Evolutionary conservation across 140 eudicot genomes (phyloP).

Genomic region (Flaveria floridana): DNA sequence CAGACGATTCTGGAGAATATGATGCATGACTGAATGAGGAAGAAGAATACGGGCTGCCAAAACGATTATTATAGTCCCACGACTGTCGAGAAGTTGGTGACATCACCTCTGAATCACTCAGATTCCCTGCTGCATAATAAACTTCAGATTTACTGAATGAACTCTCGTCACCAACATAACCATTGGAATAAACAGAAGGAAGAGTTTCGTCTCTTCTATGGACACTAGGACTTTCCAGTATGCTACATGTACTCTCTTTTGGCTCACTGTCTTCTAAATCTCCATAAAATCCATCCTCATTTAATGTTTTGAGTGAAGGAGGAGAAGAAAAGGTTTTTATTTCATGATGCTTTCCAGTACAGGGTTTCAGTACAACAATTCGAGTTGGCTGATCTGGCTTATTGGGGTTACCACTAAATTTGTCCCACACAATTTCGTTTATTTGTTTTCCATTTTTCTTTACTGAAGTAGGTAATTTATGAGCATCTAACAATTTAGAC

Average conservation of each 20-base stretch:
- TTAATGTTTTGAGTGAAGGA: conserved; percentile 39
- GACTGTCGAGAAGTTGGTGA: conserved; percentile 91
- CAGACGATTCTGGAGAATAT: conserved; percentile 92
- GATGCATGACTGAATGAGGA: conserved; percentile 79
- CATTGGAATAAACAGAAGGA: conserved; percentile 67
- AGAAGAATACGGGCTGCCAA: conserved; percentile 63
- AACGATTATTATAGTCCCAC: conserved; percentile 78
- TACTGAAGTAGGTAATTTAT: conserved; percentile 36
- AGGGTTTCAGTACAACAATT: conserved; percentile 87
- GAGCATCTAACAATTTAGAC: conserved; percentile 55
- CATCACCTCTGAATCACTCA: conserved; percentile 81
- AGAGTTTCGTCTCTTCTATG: conserved; percentile 73
- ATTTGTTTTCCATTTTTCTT: conserved; percentile 43
- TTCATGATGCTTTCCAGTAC: conserved; percentile 55
- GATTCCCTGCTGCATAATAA: conserved; percentile 69
- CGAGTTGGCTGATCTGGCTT: conserved; percentile 85
- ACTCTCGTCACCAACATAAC: conserved; percentile 90
- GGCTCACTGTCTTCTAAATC: conserved; percentile 58
- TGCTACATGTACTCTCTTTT: conserved; percentile 45
- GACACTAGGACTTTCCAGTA: conserved; percentile 55
- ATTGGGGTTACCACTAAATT: conserved; percentile 39
- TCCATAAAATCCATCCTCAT: conserved; percentile 46
- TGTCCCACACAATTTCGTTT: conserved; percentile 47
- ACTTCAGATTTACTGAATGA: conserved; percentile 80
- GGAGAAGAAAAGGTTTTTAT: conserved; percentile 46